phyloP scores from a whole-genome alignment of 352 stramenopile genomes.

The Phytopythium boreale region DNA sequence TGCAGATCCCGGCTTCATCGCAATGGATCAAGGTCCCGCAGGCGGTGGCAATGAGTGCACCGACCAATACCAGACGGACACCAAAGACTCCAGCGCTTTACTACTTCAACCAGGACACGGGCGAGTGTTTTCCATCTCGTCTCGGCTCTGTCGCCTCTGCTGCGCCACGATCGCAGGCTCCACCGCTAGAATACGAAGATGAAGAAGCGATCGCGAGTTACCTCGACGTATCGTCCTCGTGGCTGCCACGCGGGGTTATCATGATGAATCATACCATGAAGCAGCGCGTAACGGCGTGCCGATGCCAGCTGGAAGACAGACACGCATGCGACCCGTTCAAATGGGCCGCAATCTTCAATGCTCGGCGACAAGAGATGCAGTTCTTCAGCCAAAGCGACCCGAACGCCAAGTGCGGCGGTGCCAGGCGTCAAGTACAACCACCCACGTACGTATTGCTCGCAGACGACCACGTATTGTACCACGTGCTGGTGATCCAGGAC shows the following conservation, averaged over 20 bases:
- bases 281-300: conserved; percentile 18
- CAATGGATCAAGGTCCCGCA: conserved; percentile 45
- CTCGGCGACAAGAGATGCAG: conserved; percentile 47
- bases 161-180: not conserved
- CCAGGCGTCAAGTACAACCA: conserved; percentile 19
- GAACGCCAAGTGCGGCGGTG: conserved; percentile 10
- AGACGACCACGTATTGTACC: conserved; percentile 54
- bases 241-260: not conserved
- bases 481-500: conserved; percentile 69
- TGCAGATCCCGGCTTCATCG: conserved; percentile 45
- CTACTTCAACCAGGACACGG: conserved; percentile 74
- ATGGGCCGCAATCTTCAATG: conserved; percentile 62
- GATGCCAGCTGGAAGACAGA: conserved; percentile 12
- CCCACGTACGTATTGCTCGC: conserved; percentile 50
- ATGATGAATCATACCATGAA: conserved; percentile 21
- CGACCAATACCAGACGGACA: not conserved
- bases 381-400: conserved; percentile 41
- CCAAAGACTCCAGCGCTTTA: conserved; percentile 14
- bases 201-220: conserved; percentile 24
- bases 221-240: not conserved
- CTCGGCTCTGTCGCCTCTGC: conserved; percentile 1
- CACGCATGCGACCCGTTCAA: conserved; percentile 33
- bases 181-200: conserved; percentile 59
- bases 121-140: conserved; percentile 20
- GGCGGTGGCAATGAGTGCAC: not conserved